Conservation (phyloP, 805 yeast genomes). For the Wickerhamiella parazyma region DNA sequence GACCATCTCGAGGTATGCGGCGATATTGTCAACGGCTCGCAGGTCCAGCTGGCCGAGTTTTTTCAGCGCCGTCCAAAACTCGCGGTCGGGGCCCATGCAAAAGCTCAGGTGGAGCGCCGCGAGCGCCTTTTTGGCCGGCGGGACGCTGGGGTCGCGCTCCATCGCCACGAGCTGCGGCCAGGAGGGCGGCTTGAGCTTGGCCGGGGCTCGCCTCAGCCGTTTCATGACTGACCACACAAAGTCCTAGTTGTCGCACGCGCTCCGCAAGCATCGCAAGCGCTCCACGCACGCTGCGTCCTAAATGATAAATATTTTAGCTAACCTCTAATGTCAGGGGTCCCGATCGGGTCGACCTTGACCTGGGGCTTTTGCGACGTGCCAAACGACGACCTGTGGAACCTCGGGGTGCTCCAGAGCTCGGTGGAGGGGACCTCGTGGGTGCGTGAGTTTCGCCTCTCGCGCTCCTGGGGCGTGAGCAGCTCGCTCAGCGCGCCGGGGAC, state of each 20-base stretch:
- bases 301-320: not conserved
- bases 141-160: not conserved
- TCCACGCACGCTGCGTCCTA: not conserved
- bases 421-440: slow-evolving; percentile 7
- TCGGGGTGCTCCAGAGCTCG: slow-evolving; percentile 14
- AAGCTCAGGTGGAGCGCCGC: not conserved
- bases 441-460: slow-evolving; percentile 48
- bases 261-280: not conserved
- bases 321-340: not conserved
- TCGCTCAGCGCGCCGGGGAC: slow-evolving; percentile 76
- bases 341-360: slow-evolving; percentile 7
- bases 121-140: not conserved
- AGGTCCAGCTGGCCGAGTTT: not conserved
- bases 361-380: slow-evolving; percentile 6
- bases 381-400: slow-evolving; percentile 13
- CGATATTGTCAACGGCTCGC: not conserved
- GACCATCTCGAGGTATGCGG: not conserved
- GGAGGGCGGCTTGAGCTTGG: not conserved
- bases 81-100: not conserved
- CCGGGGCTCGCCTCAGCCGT: no score
- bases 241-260: no score
- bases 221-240: not conserved
- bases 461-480: slow-evolving; percentile 67
- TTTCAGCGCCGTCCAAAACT: not conserved
- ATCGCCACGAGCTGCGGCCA: not conserved